Conservation (phyloP, 1,139 yeast genomes). For the Yamadazyma mexicana region DNA sequence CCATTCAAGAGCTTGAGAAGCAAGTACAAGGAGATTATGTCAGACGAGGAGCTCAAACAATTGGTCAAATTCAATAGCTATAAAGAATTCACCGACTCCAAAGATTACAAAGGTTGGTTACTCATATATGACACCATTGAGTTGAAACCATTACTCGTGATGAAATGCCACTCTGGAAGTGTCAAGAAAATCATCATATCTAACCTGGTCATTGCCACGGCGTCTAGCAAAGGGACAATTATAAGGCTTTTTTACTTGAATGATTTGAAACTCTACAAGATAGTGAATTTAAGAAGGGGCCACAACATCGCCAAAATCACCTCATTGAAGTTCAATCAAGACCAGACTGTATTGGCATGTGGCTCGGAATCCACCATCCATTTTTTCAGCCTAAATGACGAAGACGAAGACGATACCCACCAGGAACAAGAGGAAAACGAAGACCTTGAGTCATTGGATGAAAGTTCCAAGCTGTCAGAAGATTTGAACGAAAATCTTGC, state of each 20-base stretch:
- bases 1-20: slow-evolving; percentile 23
- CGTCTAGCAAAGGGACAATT: slow-evolving; percentile 72
- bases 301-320: slow-evolving; percentile 60
- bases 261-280: slow-evolving; percentile 24
- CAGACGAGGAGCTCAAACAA: slow-evolving; percentile 10
- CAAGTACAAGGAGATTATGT: slow-evolving; percentile 26
- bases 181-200: slow-evolving; percentile 50
- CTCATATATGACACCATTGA: slow-evolving; percentile 61
- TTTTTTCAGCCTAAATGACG: slow-evolving; percentile 47
- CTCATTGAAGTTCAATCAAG: slow-evolving; percentile 53
- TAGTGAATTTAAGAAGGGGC: slow-evolving; percentile 67
- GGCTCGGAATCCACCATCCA: slow-evolving; percentile 72
- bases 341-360: slow-evolving; percentile 56
- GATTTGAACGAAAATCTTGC: slow-evolving; percentile 47
- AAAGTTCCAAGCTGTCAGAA: slow-evolving; percentile 27
- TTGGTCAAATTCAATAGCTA: slow-evolving; percentile 15
- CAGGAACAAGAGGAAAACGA: slow-evolving; percentile 3
- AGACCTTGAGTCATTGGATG: slow-evolving; percentile 5
- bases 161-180: slow-evolving; percentile 59
- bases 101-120: slow-evolving; percentile 40
- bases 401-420: slow-evolving; percentile 9
- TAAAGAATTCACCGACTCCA: slow-evolving; percentile 5
- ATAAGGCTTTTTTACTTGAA: slow-evolving; percentile 47
- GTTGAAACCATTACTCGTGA: slow-evolving; percentile 53
- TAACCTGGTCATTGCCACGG: slow-evolving; percentile 57